Percentiles rank a stretch among this genome's conserved stretches.
phyloP scores from a whole-genome alignment of 2,329 filamentous ascomycete species.

The Fonsecaea nubica region DNA sequence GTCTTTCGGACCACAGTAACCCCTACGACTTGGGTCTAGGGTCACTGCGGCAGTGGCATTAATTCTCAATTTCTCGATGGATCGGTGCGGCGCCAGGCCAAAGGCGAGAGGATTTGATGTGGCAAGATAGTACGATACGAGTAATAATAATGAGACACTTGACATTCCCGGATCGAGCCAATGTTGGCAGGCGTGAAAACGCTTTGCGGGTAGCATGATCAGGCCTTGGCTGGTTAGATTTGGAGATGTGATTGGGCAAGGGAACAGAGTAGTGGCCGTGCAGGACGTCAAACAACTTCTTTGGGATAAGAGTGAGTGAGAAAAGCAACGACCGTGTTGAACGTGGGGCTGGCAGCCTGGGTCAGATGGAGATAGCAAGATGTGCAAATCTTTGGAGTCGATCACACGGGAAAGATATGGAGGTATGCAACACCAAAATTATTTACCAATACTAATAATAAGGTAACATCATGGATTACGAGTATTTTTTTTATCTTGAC shows the following conservation, averaged over 20 bases:
- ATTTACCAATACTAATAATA: neutral
- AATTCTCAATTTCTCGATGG: neutral
- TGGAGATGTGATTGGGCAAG: neutral
- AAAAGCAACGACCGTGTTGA: neutral
- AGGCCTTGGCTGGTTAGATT: neutral
- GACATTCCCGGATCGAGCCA: slow-evolving; percentile 2
- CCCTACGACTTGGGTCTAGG: neutral
- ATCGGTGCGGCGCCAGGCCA: neutral
- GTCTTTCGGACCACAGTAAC: neutral
- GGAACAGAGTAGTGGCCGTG: neutral
- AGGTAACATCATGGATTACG: neutral
- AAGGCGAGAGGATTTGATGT: neutral
- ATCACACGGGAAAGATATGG: neutral
- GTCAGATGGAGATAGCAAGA: slow-evolving; percentile 1
- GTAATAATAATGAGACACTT: slow-evolving; percentile 5
- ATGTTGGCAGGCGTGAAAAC: neutral
- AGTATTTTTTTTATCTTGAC: neutral
- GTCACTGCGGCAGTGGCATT: neutral
- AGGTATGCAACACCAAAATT: neutral
- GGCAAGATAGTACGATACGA: neutral
- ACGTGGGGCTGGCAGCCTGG: neutral
- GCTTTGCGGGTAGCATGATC: neutral
- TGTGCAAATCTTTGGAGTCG: slow-evolving; percentile 5
- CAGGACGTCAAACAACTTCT: neutral
- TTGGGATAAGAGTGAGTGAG: neutral